A percentile compares a stretch with the other conserved stretches of the same genome.
phyloP scores from a whole-genome alignment of 2,329 filamentous ascomycete genomes.

The Pseudocercospora cruenta region DNA sequence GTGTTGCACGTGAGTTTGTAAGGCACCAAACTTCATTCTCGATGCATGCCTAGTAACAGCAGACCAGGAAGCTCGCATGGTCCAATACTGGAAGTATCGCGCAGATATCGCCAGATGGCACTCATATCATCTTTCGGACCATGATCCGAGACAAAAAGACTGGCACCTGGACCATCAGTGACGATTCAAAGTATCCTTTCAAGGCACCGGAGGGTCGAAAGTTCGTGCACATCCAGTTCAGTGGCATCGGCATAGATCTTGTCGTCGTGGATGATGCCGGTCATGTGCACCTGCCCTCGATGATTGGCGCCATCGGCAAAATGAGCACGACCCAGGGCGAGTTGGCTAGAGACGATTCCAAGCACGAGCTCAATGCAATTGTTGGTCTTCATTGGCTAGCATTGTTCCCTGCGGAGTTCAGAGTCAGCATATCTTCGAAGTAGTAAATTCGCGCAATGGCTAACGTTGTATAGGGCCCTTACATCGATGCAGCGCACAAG shows the following conservation, averaged over 20 bases:
- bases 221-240: slow-evolving; percentile 83
- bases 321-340: slow-evolving; percentile 57
- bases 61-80: slow-evolving; percentile 75
- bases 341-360: slow-evolving; percentile 68
- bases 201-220: slow-evolving; percentile 64
- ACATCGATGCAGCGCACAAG: slow-evolving; percentile 43
- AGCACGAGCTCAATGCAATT: slow-evolving; percentile 73
- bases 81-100: slow-evolving; percentile 86
- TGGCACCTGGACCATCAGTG: slow-evolving; percentile 75
- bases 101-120: slow-evolving; percentile 73
- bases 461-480: slow-evolving; percentile 37
- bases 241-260: slow-evolving; percentile 74
- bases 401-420: slow-evolving; percentile 42
- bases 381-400: slow-evolving; percentile 85
- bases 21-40: not conserved
- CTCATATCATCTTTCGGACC: slow-evolving; percentile 71
- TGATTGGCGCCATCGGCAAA: slow-evolving; percentile 73
- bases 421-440: slow-evolving; percentile 26
- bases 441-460: slow-evolving; percentile 19
- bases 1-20: slow-evolving; percentile 73
- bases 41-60: slow-evolving; percentile 13
- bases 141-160: slow-evolving; percentile 69
- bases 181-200: slow-evolving; percentile 69
- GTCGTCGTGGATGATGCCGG: slow-evolving; percentile 81
- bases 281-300: slow-evolving; percentile 73